Base-by-base conservation (phyloP, 2,329 filamentous ascomycete genomes). In the Fonsecaea multimorphosa region DNA sequence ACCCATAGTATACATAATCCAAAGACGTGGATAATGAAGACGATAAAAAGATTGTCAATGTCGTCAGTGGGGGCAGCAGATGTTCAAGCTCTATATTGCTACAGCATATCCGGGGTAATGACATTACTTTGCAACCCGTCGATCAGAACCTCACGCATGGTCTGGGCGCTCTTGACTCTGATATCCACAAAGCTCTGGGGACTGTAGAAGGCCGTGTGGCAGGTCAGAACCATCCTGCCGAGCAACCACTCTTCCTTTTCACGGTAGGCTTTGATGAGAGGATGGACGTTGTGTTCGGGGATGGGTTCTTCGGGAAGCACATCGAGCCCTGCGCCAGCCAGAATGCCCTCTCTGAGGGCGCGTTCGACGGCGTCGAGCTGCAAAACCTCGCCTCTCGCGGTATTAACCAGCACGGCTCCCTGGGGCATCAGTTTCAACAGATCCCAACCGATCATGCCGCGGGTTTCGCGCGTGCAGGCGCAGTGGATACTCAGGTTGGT, bases 401-500 rank as follows among this genome's bases (percentile, higher is more conserved):
- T 91, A 76, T 91, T 90, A 69, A 91, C 81, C 34, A 91, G 77
- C 75, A 90, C 79, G 0, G 84, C 87, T 1, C 83, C 86, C 7
- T 76, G 74, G 76, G 89, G 89, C 81, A 90, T 87, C 68, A 78
- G 73, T 3, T 75, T 72, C 27, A 91, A 76, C 7, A 84, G 81
- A 3, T 78, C 71, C 16, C 78, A 78, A 72, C 87, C 85, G 74
- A 91, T 85, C 66, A 91, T 81, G 73, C 88, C 84, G 27, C 81
- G 80, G 68, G 89, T 91, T 57, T 77, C 75, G 2, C 84, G 82
- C 70, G 82, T 87, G 29, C 91, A 80, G 2, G 89, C 88, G 73
- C 88, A 90, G 76, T 91, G 88, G 64, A 91, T 76, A 71, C 83
- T 88, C 67, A 91, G 78, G 60, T 90, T 83, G 75, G 91, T 87